Conservation (phyloP, 805 yeast species). For the Torulaspora delbrueckii region DNA sequence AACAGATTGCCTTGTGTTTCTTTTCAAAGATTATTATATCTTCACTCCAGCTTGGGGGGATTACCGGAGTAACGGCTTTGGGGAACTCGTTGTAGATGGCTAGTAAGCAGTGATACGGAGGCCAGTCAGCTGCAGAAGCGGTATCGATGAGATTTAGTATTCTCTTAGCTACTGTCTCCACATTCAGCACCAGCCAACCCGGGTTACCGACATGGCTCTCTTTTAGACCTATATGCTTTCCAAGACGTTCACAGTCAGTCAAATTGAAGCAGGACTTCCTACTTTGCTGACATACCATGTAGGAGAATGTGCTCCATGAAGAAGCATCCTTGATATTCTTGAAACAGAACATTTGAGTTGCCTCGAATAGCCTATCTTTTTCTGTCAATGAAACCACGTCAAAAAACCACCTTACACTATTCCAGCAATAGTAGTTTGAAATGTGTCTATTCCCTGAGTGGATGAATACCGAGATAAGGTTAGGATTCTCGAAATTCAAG, state of each 20-base stretch:
- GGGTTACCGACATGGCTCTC: neutral
- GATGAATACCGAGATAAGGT: slow-evolving; percentile 20
- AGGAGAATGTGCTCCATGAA: slow-evolving; percentile 33
- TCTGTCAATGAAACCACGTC: slow-evolving; percentile 19
- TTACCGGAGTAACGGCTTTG: neutral
- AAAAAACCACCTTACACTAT: slow-evolving; percentile 33
- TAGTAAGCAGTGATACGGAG: slow-evolving; percentile 27
- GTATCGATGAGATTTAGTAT: slow-evolving; percentile 16
- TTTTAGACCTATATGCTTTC: neutral
- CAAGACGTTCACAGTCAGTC: slow-evolving; percentile 9
- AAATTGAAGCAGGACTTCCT: slow-evolving; percentile 4
- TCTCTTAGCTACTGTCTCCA: slow-evolving; percentile 4
- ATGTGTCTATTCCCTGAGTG: slow-evolving; percentile 33
- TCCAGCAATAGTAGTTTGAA: slow-evolving; percentile 41
- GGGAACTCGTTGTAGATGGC: slow-evolving; percentile 4
- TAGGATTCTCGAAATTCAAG: neutral
- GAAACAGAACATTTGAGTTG: slow-evolving; percentile 27
- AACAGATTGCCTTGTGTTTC: slow-evolving; percentile 3
- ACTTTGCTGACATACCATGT: slow-evolving; percentile 18
- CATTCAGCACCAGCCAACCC: neutral
- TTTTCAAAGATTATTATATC: slow-evolving; percentile 16
- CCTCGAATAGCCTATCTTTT: slow-evolving; percentile 11
- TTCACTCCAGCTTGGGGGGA: slow-evolving; percentile 16
- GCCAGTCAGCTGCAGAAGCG: slow-evolving; percentile 21
- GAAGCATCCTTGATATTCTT: slow-evolving; percentile 32